Evolutionary conservation across 2,329 filamentous ascomycete genomes (phyloP).

Genomic region (Talaromyces verruculosus): DNA sequence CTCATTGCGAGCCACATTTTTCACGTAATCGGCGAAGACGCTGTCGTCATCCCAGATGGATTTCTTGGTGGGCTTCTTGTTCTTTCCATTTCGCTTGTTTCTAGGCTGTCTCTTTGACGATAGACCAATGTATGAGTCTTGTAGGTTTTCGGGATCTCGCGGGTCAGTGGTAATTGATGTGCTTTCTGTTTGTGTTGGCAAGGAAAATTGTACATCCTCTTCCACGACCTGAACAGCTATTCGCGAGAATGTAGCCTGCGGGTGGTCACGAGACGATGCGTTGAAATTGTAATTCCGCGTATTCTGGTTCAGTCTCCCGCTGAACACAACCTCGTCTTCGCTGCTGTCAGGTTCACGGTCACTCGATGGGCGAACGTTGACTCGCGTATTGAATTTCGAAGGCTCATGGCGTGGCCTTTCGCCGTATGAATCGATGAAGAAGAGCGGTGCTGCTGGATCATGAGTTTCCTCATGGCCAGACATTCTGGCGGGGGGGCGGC

Average conservation of each 20-base stretch:
- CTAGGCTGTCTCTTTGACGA: background rate
- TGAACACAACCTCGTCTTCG: conserved; percentile 59
- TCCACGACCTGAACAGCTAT: conserved; percentile 13
- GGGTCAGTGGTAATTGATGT: background rate
- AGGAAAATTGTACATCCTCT: conserved; percentile 1
- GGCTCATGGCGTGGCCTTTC: conserved; percentile 19
- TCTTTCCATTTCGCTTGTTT: background rate
- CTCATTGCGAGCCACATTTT: conserved; percentile 34
- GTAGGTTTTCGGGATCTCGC: background rate
- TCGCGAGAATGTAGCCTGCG: background rate
- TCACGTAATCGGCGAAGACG: conserved; percentile 42
- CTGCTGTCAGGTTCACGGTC: conserved; percentile 58
- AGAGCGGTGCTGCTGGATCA: conserved; percentile 23
- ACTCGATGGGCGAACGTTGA: conserved; percentile 23
- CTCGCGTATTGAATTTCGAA: background rate
- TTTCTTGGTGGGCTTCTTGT: conserved; percentile 11
- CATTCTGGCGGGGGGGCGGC: conserved; percentile 10
- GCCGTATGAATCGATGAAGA: conserved; percentile 40
- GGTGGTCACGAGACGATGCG: conserved; percentile 20
- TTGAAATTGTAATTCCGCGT: conserved; percentile 23
- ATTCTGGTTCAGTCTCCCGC: conserved; percentile 28
- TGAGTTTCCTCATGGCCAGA: conserved; percentile 12
- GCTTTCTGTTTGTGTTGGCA: background rate
- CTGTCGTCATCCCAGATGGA: conserved; percentile 44
- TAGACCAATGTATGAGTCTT: conserved; percentile 11